Evolutionary conservation across 768 basidiomycete species (phyloP).

Genomic region (Mycena maculata): DNA sequence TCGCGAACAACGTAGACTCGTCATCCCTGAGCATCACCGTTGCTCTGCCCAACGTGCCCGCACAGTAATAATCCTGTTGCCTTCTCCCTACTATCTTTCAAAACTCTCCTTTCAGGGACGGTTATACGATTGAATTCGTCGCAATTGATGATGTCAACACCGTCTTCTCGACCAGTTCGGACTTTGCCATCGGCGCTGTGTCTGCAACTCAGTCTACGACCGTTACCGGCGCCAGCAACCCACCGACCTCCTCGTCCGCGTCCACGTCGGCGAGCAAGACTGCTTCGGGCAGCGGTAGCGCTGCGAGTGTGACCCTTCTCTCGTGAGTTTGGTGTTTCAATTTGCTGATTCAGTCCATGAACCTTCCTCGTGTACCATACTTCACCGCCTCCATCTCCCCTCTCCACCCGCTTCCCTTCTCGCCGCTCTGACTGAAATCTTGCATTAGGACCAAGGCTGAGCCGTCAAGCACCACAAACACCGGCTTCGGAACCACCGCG

Average conservation of each 20-base stretch:
- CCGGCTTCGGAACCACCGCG: slow-evolving; percentile 1
- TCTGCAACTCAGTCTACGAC: slow-evolving; percentile 17
- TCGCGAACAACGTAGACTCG: slow-evolving; percentile 29
- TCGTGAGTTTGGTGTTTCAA: slow-evolving; percentile 17
- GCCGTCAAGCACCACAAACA: not conserved
- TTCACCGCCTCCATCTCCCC: too few species aligned
- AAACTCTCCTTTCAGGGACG: slow-evolving; percentile 8
- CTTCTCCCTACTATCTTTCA: not conserved
- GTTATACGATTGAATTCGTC: slow-evolving; percentile 26
- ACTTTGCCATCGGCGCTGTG: slow-evolving; percentile 27
- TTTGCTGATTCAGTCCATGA: not conserved
- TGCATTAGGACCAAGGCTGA: slow-evolving; percentile 14
- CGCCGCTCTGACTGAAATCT: not conserved
- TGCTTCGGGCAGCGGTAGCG: not conserved
- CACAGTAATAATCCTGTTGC: not conserved
- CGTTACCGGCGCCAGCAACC: slow-evolving; percentile 3
- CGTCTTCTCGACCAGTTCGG: slow-evolving; percentile 14
- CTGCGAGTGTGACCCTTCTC: not conserved
- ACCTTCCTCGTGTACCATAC: not conserved
- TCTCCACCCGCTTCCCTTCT: not conserved
- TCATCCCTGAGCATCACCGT: slow-evolving; percentile 11
- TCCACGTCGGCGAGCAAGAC: slow-evolving; percentile 1
- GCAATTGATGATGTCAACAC: slow-evolving; percentile 24
- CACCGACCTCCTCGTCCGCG: not conserved
- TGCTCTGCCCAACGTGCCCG: slow-evolving; percentile 11